A percentile compares a stretch with the other conserved stretches of the same genome.
phyloP scores from a whole-genome alignment of 148 eudicot species.

The Nepenthes mirabilis region DNA sequence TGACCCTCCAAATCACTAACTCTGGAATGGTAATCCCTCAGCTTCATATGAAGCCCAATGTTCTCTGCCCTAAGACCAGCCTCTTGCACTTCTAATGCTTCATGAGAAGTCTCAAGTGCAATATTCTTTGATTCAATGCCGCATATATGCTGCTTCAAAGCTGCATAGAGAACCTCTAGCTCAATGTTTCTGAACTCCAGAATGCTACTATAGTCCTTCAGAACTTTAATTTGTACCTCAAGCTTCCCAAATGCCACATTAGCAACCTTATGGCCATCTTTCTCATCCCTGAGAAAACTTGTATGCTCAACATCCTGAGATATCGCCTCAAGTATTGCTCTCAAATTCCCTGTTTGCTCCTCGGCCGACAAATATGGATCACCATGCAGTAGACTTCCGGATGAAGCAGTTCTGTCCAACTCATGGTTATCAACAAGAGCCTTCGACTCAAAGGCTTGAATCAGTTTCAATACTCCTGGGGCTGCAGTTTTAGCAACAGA shows the following conservation, averaged over 20 bases:
- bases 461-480: conserved; percentile 64
- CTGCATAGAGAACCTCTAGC: conserved; percentile 54
- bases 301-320: conserved; percentile 34
- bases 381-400: conserved; percentile 23
- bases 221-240: conserved; percentile 31
- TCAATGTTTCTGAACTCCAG: conserved; percentile 56
- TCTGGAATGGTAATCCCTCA: conserved; percentile 29
- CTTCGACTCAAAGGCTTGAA: conserved; percentile 87
- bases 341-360: conserved; percentile 26
- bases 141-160: conserved; percentile 35
- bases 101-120: conserved; percentile 35
- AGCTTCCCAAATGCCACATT: conserved; percentile 28
- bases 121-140: conserved; percentile 38
- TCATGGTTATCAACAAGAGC: conserved; percentile 33
- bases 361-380: conserved; percentile 31
- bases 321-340: conserved; percentile 34
- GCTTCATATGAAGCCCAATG: conserved; percentile 29
- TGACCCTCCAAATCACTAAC: conserved; percentile 32
- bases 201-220: conserved; percentile 30
- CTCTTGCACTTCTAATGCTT: conserved; percentile 26
- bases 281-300: conserved; percentile 33
- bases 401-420: conserved; percentile 16
- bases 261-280: conserved; percentile 20
- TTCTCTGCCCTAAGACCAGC: conserved; percentile 27
- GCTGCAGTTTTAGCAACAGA: conserved; percentile 29